Conservation (phyloP, 108 stramenopile species). For the Discostella pseudostelligera region DNA sequence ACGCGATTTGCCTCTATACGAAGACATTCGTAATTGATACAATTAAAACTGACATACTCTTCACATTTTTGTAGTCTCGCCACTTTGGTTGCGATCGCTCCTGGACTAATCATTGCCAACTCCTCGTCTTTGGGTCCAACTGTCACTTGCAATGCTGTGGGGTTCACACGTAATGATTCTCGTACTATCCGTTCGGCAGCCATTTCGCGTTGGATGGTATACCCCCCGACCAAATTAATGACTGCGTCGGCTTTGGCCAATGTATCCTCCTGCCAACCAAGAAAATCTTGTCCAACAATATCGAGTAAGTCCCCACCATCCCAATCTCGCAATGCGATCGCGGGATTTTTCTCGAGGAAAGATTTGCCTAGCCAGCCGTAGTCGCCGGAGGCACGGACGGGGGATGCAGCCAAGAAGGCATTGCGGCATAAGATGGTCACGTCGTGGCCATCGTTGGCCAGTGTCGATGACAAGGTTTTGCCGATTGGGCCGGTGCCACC, state of each 20-base stretch:
- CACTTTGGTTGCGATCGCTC: constrained; percentile 48
- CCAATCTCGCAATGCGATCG: constrained; percentile 75
- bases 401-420: constrained; percentile 74
- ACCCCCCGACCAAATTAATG: constrained; percentile 80
- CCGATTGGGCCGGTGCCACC: constrained; percentile 81
- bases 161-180: constrained; percentile 66
- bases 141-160: constrained; percentile 59
- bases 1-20: constrained; percentile 63
- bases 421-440: constrained; percentile 82
- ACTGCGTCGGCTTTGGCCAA: constrained; percentile 64
- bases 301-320: constrained; percentile 86
- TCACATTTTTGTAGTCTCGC: constrained; percentile 68
- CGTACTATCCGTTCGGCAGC: constrained; percentile 71
- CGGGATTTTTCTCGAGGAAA: constrained; percentile 55
- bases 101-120: constrained; percentile 49
- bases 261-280: constrained; percentile 78
- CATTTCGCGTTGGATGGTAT: constrained; percentile 77
- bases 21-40: constrained; percentile 53
- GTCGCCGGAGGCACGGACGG: constrained; percentile 64
- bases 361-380: constrained; percentile 77
- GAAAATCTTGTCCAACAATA: constrained; percentile 71
- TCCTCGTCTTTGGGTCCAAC: constrained; percentile 68
- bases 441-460: constrained; percentile 49
- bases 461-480: constrained; percentile 44
- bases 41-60: constrained; percentile 71